A percentile compares a stretch with the other conserved stretches of the same genome.
Evolutionary conservation across 2,329 filamentous ascomycete species (phyloP).

Genomic region (Coleophoma cylindrospora): DNA sequence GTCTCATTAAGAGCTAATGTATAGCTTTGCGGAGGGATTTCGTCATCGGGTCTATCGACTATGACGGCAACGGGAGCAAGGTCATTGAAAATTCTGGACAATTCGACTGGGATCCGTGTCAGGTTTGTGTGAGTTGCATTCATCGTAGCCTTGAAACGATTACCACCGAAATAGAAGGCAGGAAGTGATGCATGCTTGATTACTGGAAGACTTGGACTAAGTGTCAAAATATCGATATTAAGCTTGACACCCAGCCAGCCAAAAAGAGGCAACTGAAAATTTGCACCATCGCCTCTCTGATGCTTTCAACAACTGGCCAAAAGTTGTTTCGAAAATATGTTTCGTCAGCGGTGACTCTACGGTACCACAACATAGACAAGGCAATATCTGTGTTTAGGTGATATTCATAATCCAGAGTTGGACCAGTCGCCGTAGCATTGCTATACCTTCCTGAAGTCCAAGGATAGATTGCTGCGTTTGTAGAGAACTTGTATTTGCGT

Average conservation of each 20-base stretch:
- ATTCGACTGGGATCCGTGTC: constrained; percentile 36
- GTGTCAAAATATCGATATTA: constrained; percentile 51
- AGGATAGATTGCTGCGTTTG: constrained; percentile 8
- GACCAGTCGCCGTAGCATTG: constrained; percentile 14
- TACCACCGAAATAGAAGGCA: constrained; percentile 16
- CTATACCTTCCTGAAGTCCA: constrained; percentile 14
- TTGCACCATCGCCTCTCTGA: constrained; percentile 42
- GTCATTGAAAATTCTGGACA: constrained; percentile 7
- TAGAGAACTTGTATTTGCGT: constrained; percentile 7
- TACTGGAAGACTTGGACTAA: constrained; percentile 61
- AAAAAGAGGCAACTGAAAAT: constrained; percentile 61
- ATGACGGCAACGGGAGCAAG: constrained; percentile 32
- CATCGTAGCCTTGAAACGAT: constrained; percentile 5
- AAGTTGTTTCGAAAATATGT: constrained; percentile 5
- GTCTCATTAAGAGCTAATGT: constrained; percentile 38
- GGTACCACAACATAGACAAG: constrained; percentile 3
- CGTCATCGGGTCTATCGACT: constrained; percentile 38
- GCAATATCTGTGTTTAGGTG: constrained; percentile 15
- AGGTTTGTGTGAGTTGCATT: constrained; percentile 47
- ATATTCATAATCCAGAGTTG: constrained; percentile 12
- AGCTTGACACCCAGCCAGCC: constrained; percentile 63
- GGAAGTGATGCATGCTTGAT: constrained; percentile 30
- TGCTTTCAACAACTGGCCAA: constrained; percentile 10
- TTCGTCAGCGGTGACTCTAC: constrained; percentile 4
- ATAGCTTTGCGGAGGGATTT: constrained; percentile 27